Base-by-base conservation (phyloP, 169 alveolate genomes). In the Cystoisospora suis region DNA sequence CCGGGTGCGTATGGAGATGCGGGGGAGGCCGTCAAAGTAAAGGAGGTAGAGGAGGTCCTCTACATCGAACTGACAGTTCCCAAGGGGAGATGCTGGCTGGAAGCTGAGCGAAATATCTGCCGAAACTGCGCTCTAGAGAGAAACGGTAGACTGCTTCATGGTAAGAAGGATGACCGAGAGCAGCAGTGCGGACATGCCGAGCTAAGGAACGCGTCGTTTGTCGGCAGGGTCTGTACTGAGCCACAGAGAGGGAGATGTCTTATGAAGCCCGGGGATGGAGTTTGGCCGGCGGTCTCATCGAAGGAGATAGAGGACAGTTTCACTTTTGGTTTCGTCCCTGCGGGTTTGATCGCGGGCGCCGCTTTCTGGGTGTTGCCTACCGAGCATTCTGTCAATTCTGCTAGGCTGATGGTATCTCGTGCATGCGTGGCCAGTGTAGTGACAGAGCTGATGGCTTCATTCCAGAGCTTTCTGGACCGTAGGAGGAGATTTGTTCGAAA, bases 41-140 rank as follows among this genome's bases (percentile, higher is more conserved):
- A 12, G 65, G 65, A 53, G 65, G 29, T 15, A 23, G 29, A 53
- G 65, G 29, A 53, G 65, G 83, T 15, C 53, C 4, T 72, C 56
- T 38, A 40, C 32, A 7, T 72, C 12, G 83, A 72, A 38, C 83
- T 72, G 32, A 34, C 2, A 32, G 32, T 72, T 34, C 83, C 83
- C 53, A 38, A n/a, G 32, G 83, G 83, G 36, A 72, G 83, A 46
- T 72, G 83, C 83, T 72, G 83, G 83, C 56, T 72, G 1, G 83
- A 72, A 27, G 83, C 83, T 0, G 83, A 72, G 29, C 65, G 65
- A 12, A 12, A n/a, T n/a, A n/a, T n/a, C n/a, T n/a, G n/a, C n/a
- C n/a, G n/a, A n/a, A n/a, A n/a, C n/a, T n/a, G n/a, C n/a, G n/a
- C n/a, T n/a, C n/a, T n/a, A n/a, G n/a, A n/a, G n/a, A n/a, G n/a